Evolutionary conservation across 495 filamentous ascomycete species (phyloP), one percentile per base, ranked within the genome.

Genomic region (Neurospora intermedia): DNA sequence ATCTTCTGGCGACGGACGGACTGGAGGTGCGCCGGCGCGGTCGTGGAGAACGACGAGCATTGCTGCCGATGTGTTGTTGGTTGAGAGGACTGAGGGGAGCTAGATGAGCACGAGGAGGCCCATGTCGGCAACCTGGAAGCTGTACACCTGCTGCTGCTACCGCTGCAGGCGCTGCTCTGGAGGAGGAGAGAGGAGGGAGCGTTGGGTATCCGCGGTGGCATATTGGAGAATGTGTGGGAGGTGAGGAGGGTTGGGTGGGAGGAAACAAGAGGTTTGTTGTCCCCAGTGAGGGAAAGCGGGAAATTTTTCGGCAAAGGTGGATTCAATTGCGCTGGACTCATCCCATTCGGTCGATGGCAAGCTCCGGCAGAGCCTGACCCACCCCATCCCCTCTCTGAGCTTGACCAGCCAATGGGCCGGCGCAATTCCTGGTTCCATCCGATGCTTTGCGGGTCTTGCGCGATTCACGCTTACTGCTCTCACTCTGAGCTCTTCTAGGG

Each of bases 171-270:
- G 27, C 54, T 66, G 54, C 54, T 66, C 54, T 66, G 54, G 15
- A 66, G 31, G 27, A 66, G 54, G 54, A 66, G 54, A 35, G 54
- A 66, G 54, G 54, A 66, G 27, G 54, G 54, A 66, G 54, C 27
- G 31, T 66, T 66, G 13, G 54, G 73, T 78, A 80, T 75, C 77
- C 78, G 79, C 40, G 79, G 78, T 31, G 79, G 78, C 79, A 81
- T 81, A 43, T 69, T 69, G 40, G 71, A 40, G 69, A 74, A 71
- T 71, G 38, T 69, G 71, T 38, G 71, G 43, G 73, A 45, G 43
- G 40, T 74, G 66, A 72, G 40, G 59, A 48, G 72, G 39, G 72
- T 70, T 43, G 74, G 20, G 62, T 42, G 71, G 73, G 62, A 35
- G 73, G 40, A 48, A 66, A 59, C 48, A 66, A 66, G 54, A 66